Base-by-base conservation (phyloP, 2,329 filamentous ascomycete species). In the Trichophyton rubrum region DNA sequence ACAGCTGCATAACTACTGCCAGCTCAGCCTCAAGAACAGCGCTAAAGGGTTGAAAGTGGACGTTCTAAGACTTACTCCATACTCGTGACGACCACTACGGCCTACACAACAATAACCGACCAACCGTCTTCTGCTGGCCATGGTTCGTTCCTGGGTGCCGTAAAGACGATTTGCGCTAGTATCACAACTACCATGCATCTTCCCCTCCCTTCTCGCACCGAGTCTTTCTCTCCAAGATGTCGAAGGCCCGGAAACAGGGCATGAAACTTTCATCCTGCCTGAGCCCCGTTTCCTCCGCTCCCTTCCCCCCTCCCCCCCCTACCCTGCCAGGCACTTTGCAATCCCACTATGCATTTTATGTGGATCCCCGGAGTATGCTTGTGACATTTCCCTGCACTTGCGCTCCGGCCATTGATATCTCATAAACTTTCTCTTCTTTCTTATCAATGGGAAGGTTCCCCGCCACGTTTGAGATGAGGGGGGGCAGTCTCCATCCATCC, bases 251-350 rank as follows among this genome's bases (percentile, higher is more conserved):
- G 51, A 38, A 38, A 55, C 51, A 55, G 51, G 51, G 51, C 15
- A 35, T 55, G 27, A 35, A 55, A 55, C 27, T 55, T 20, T 55
- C 51, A 55, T 55, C 51, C 51, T 55, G 13, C 30, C 51, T 55
- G 51, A 55, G 51, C 51, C 51, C 51, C 51, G 51, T 55, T 55
- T 55, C 30, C 51, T 35, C n/a, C 22, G 13, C 51, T 30, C 17
- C 15, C 2, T 43, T 6, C 33, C 5, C 49, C 22, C 30, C 24
- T 7, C n/a, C n/a, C n/a, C n/a, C n/a, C n/a, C n/a, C n/a, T n/a
- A n/a, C n/a, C n/a, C n/a, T 38, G 15, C 51, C 27, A 13, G 27
- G 51, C 27, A n/a, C 13, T 13, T 38, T 38, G 8, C 33, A 38
- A 9, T 15, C 33, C 51, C 33, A 3, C 3, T 7, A 22, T 13